Evolutionary conservation across 768 basidiomycete species (phyloP), one percentile per base, ranked within the genome.

Genomic region (Russula ochroleuca): DNA sequence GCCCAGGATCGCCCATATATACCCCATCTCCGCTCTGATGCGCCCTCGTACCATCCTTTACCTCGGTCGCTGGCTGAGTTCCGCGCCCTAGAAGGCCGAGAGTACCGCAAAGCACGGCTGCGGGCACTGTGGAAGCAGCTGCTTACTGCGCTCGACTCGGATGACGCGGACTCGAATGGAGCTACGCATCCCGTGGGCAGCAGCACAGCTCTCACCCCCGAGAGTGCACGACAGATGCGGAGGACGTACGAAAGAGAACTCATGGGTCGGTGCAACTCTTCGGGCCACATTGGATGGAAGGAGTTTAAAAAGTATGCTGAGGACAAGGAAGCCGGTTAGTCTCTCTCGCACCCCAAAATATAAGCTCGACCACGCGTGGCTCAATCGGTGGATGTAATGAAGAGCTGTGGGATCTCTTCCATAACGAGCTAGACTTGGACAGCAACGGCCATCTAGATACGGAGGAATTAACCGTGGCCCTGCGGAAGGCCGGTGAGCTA

Each of bases 371-470:
- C 53, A 15, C 50, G 58, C 62, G 59, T 50, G 57, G 61, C 48
- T 38, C 11, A 38, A 59, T 50, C 19, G 19, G 33, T 13, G 25
- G 43, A 21, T 37, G n/a, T 40, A 19, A 43, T 57, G 54, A 92
- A 93, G 94, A 96, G 74, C 79, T 97, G 23, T 97, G 95, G 95
- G 79, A 83, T 56, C 86, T 94, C 60, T 97, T 97, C 75, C 91
- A 92, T 67, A 81, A 93, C 71, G 90, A 94, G 69, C 81, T 97
- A 54, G 95, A 96, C 76, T 78, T 93, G 65, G 93, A 97, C 70
- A 83, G 89, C 31, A 92, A 97, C 74, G 94, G 92, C 9, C 83
- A 82, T 61, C 73, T 97, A 35, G 92, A 94, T 70, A 77, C 81
- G 9, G 74, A 76, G 17, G 88, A 89, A 70, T 76, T 90, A 62